Percentiles rank a stretch among this genome's conserved stretches.
Conservation (phyloP, 352 stramenopile genomes). For the Globisporangium megalacanthum region DNA sequence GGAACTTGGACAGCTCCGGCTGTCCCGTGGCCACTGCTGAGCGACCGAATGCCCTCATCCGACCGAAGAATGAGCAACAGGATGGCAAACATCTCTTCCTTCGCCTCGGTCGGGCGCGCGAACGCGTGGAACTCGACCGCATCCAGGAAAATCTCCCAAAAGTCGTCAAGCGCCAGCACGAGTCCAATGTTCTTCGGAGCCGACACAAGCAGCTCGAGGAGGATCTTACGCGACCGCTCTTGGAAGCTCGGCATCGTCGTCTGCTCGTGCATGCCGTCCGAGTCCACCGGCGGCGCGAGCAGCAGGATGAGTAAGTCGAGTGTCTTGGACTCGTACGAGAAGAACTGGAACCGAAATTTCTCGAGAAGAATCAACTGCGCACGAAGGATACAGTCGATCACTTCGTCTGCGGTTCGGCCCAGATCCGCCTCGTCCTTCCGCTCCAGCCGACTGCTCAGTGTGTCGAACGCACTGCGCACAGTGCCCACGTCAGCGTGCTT, state of each 20-base stretch:
- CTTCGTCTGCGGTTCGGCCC: conserved; percentile 55
- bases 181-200: conserved; percentile 47
- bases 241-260: conserved; percentile 18
- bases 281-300: conserved; percentile 14
- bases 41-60: conserved; percentile 40
- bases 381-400: conserved; percentile 66
- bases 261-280: conserved; percentile 12
- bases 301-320: conserved; percentile 47
- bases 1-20: conserved; percentile 1
- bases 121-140: conserved; percentile 39
- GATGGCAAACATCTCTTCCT: conserved; percentile 52
- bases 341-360: conserved; percentile 76
- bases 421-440: conserved; percentile 43
- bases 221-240: conserved; percentile 12
- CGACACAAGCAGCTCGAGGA: conserved; percentile 33
- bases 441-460: conserved; percentile 42
- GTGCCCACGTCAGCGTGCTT: conserved; percentile 35
- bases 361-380: conserved; percentile 59
- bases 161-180: conserved; percentile 35
- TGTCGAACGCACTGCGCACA: conserved; percentile 57
- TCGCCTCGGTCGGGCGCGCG: conserved; percentile 29
- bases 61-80: conserved; percentile 42
- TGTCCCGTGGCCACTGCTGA: conserved; percentile 13
- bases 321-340: conserved; percentile 65
- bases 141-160: conserved; percentile 42